These are phyloP conservation scores for Lepidium sativum DNA, from an alignment of 345 rosid genomes.

Conservation along the genomic window DNA sequence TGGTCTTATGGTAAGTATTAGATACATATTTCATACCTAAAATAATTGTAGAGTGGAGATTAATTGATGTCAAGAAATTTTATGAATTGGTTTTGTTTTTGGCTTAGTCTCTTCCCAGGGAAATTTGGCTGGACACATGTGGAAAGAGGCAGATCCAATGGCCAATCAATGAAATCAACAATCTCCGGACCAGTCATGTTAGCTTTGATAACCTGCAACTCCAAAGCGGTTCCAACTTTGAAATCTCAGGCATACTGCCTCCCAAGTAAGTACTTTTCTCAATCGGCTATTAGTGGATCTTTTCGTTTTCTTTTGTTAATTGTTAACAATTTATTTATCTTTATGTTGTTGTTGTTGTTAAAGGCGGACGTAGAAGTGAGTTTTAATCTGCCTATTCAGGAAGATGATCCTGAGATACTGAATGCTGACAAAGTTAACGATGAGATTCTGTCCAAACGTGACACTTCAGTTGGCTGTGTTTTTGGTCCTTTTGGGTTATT, in stretches of 20 bases:
- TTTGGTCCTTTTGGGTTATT: conserved; percentile 61
- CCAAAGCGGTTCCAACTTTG: conserved; percentile 26
- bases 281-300: background rate
- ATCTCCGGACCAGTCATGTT: conserved; percentile 29
- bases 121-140: conserved; percentile 39
- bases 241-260: conserved; percentile 46
- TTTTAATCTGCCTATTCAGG: conserved; percentile 30
- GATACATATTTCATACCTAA: background rate
- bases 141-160: conserved; percentile 56
- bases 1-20: conserved; percentile 45
- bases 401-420: conserved; percentile 21
- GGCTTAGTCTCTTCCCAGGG: conserved; percentile 47
- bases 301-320: background rate
- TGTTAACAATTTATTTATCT: background rate
- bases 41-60: background rate
- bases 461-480: conserved; percentile 25
- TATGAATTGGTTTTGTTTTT: background rate
- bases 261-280: conserved; percentile 26
- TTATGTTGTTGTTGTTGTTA: background rate
- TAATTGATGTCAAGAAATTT: background rate
- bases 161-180: conserved; percentile 58
- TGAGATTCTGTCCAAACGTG: conserved; percentile 30
- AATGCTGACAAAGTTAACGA: conserved; percentile 28
- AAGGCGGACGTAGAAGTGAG: conserved; percentile 47
- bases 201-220: conserved; percentile 18